Percentiles rank a stretch among this genome's conserved stretches.
phyloP scores from a whole-genome alignment of 768 basidiomycete genomes.

The Auriscalpium orientale region DNA sequence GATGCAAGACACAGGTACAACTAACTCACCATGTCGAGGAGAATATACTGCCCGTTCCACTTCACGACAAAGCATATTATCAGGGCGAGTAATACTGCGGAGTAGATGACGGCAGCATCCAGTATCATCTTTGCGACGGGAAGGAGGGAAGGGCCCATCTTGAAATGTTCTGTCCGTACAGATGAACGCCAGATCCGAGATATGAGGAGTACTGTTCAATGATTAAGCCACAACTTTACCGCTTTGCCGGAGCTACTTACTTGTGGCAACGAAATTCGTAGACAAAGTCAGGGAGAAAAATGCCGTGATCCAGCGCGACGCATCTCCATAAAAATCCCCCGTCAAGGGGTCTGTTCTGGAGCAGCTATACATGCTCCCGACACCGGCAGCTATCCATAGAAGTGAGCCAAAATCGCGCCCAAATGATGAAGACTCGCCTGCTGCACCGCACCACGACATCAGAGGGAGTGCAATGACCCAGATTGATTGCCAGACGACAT shows the following conservation, averaged over 20 bases:
- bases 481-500: conserved; percentile 15
- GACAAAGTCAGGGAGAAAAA: not conserved
- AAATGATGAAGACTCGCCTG: conserved; percentile 6
- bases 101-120: conserved; percentile 1
- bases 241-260: not conserved
- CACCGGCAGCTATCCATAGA: conserved; percentile 7
- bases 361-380: conserved; percentile 14
- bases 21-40: conserved; percentile 17
- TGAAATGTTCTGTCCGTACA: not conserved
- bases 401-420: not conserved
- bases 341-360: conserved; percentile 5
- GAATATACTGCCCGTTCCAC: conserved; percentile 14
- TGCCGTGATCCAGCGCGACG: conserved; percentile 4
- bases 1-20: too few species aligned
- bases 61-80: conserved; percentile 18
- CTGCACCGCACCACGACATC: conserved; percentile 14
- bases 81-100: conserved; percentile 6
- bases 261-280: not conserved
- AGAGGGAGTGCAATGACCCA: conserved; percentile 10
- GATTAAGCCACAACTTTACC: not conserved
- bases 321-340: not conserved
- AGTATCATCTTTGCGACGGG: not conserved
- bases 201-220: not conserved
- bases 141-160: not conserved
- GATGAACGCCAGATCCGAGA: conserved; percentile 1